A percentile compares a stretch with the other conserved stretches of the same genome.
Evolutionary conservation across 805 yeast species (phyloP).

Genomic region (Metschnikowia picachoensis): DNA sequence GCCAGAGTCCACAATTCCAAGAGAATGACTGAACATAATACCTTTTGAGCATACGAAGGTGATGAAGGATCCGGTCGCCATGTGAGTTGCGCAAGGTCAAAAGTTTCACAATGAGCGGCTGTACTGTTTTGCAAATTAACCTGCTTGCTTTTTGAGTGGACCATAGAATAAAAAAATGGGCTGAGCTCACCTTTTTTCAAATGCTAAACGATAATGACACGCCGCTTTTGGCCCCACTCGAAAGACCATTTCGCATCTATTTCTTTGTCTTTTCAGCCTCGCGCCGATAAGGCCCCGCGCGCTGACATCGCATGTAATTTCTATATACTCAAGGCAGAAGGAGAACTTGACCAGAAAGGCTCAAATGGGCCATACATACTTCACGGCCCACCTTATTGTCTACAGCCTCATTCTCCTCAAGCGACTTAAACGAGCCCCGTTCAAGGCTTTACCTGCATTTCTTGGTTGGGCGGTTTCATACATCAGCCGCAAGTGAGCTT

Average conservation of each 20-base stretch:
- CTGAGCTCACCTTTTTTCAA: background rate
- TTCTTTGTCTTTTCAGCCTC: too few species aligned
- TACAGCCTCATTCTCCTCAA: too few species aligned
- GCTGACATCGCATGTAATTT: background rate
- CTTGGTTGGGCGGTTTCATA: too few species aligned
- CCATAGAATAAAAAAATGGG: background rate
- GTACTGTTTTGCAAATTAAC: background rate
- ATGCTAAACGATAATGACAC: too few species aligned
- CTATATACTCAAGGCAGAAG: too few species aligned
- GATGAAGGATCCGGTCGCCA: background rate
- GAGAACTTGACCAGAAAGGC: too few species aligned
- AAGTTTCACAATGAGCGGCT: conserved; percentile 6
- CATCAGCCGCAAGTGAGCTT: too few species aligned
- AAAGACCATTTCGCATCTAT: too few species aligned
- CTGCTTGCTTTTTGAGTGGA: background rate
- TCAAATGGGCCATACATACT: background rate
- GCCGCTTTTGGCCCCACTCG: too few species aligned
- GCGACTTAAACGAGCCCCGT: too few species aligned
- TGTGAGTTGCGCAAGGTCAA: background rate
- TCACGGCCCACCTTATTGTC: background rate
- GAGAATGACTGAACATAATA: background rate
- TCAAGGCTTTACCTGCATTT: too few species aligned
- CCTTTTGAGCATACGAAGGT: background rate
- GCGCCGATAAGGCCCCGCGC: background rate
- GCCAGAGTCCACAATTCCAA: background rate